Evolutionary conservation across 1,284 basidiomycete species (phyloP), one percentile per base, ranked within the genome.

Genomic region (Cystobasidium sp.): DNA sequence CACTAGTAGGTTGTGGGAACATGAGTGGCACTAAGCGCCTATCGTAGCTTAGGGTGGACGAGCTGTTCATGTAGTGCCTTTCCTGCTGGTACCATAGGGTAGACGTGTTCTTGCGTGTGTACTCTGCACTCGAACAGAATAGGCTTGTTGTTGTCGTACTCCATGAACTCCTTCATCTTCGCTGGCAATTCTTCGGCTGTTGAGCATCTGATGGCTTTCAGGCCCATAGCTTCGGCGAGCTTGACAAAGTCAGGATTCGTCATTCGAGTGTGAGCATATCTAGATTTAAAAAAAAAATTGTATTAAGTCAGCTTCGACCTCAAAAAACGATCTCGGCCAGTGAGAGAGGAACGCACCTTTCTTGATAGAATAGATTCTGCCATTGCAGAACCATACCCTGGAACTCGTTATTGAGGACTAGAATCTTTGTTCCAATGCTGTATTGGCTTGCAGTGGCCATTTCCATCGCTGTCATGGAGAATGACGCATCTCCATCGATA

Each of bases 121-220:
- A 97, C 92, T 73, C 91, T 74, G 81, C 93, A 96, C 84, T 99
- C 95, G 85, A 99, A 86, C 77, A 99, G 83, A 58, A 98, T 87
- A 1, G 96, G 96, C 83, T 88, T 91, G 75, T 86, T 86, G 77
- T 88, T 90, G 77, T 94, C 91, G 83, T 96, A 97, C 84, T 96
- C 94, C 79, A 99, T 86, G 84, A 99, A 97, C 86, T 98, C 95
- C 86, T 94, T 94, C 94, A 99, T 98, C 87, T 92, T 96, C 51
- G 86, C 88, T 0, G 93, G 92, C 14, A 99, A 86, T 72, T 99
- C 95, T 53, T 86, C 88, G 7, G 87, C 81, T 47, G 81, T 88
- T 61, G 86, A 84, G 82, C 91, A 93, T 75, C 91, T 87, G 80
- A 98, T 89, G 6, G 91, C 93, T 81, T 97, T 93, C 66, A 94